phyloP scores from a whole-genome alignment of 1,139 yeast genomes.

The Yamadazyma oceani region DNA sequence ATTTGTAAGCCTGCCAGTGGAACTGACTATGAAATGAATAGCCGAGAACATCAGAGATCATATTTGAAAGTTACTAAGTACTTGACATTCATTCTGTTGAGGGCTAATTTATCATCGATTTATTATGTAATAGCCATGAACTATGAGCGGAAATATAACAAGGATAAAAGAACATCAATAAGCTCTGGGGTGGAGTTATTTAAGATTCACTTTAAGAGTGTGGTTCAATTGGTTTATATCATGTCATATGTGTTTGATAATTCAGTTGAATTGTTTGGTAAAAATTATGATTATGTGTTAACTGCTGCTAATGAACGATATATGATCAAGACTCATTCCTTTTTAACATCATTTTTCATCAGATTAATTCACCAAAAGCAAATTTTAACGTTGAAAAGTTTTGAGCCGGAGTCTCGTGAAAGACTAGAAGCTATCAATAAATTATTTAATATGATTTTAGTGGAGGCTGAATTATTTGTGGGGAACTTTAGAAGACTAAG shows the following conservation, averaged over 20 bases:
- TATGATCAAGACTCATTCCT: conserved; percentile 46
- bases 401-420: conserved; percentile 18
- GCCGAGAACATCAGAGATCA: conserved; percentile 23
- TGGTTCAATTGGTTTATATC: conserved; percentile 45
- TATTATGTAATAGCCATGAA: conserved; percentile 45
- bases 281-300: conserved; percentile 38
- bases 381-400: conserved; percentile 29
- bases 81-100: conserved; percentile 35
- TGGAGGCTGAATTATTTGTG: conserved; percentile 47
- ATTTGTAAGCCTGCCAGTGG: conserved; percentile 35
- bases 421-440: conserved; percentile 37
- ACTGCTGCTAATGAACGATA: conserved; percentile 42
- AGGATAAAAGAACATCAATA: conserved; percentile 32
- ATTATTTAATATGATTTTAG: conserved; percentile 35
- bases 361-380: conserved; percentile 43
- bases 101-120: conserved; percentile 45
- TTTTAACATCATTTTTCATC: conserved; percentile 42
- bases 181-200: conserved; percentile 46
- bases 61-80: conserved; percentile 37
- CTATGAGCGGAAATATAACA: conserved; percentile 37
- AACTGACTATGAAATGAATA: conserved; percentile 16
- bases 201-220: conserved; percentile 44
- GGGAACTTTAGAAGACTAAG: conserved; percentile 45
- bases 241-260: conserved; percentile 48
- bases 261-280: conserved; percentile 44